These are phyloP conservation scores for Agaricus blazei DNA, from an alignment of 768 basidiomycete species.

Conservation along the genomic window DNA sequence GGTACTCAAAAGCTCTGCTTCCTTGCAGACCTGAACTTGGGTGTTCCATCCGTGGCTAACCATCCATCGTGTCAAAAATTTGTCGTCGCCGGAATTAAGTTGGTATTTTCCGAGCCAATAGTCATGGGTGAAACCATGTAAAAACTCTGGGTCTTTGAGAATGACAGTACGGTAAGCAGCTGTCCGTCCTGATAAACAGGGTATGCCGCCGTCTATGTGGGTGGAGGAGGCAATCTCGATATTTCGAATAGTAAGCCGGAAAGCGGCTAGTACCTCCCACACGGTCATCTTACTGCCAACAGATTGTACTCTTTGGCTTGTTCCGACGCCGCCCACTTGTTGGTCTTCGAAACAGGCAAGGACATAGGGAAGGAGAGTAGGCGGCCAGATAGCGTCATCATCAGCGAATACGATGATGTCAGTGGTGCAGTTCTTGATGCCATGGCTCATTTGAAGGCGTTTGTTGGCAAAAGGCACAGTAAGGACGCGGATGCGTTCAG, in stretches of 20 bases:
- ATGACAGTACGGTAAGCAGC: constrained; percentile 93
- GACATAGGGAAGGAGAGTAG: constrained; percentile 82
- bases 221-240: constrained; percentile 88
- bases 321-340: constrained; percentile 88
- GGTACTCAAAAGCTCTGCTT: constrained; percentile 82
- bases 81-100: constrained; percentile 91
- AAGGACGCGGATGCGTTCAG: constrained; percentile 76
- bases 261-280: constrained; percentile 94
- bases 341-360: constrained; percentile 95
- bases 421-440: constrained; percentile 84
- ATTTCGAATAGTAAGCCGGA: constrained; percentile 88
- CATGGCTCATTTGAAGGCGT: constrained; percentile 90
- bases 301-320: constrained; percentile 83
- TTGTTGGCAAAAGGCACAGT: constrained; percentile 94
- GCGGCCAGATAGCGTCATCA: constrained; percentile 95
- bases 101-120: constrained; percentile 94
- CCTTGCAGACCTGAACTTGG: constrained; percentile 85
- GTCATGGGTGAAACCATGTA: constrained; percentile 92
- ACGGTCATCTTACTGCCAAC: constrained; percentile 78
- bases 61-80: constrained; percentile 96
- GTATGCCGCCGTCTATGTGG: constrained; percentile 90
- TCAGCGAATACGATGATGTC: constrained; percentile 95
- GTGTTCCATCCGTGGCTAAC: constrained; percentile 93
- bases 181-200: constrained; percentile 89
- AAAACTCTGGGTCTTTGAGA: constrained; percentile 89